These are phyloP conservation scores for Geranomyces variabilis DNA, from an alignment of 192 early-diverging fungal species.

Conservation along the genomic window DNA sequence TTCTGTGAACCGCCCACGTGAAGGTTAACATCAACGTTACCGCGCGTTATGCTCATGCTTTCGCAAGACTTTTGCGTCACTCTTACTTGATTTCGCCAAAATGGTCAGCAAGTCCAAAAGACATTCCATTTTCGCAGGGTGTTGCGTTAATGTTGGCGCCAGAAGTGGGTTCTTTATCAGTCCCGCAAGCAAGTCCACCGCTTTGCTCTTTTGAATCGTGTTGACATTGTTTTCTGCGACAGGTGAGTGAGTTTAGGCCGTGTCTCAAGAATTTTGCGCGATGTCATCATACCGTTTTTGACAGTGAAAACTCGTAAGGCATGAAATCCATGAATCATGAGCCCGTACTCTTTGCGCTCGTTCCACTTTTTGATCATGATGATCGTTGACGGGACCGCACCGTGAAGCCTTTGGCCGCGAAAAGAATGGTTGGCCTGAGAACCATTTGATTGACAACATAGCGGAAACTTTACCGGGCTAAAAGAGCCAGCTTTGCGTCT, in stretches of 20 bases:
- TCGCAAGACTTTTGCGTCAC: conserved; percentile 3
- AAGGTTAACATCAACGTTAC: background rate
- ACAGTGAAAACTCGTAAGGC: conserved; percentile 34
- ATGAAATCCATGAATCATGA: conserved; percentile 39
- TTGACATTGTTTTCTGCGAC: conserved; percentile 43
- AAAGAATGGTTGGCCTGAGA: background rate
- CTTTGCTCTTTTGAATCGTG: conserved; percentile 43
- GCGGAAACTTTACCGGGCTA: conserved; percentile 38
- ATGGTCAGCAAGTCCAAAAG: conserved; percentile 40
- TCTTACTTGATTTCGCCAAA: conserved; percentile 37
- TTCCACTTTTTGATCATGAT: conserved; percentile 42
- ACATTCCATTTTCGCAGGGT: conserved; percentile 30
- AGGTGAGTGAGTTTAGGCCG: background rate
- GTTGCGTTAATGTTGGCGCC: conserved; percentile 8
- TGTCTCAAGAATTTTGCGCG: conserved; percentile 28
- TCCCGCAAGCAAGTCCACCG: conserved; percentile 29
- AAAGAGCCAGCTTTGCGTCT: conserved; percentile 46
- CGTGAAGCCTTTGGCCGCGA: conserved; percentile 35
- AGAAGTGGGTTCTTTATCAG: conserved; percentile 27
- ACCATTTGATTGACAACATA: too few species aligned
- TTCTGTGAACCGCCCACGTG: conserved; percentile 7
- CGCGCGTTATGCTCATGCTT: background rate
- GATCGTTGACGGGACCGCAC: conserved; percentile 38
- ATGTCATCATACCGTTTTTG: conserved; percentile 48
- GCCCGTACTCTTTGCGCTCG: conserved; percentile 41